Percentiles rank a stretch among this genome's conserved stretches.
Conservation (phyloP, 495 filamentous ascomycete species). For the Pyrenula massariospora region DNA sequence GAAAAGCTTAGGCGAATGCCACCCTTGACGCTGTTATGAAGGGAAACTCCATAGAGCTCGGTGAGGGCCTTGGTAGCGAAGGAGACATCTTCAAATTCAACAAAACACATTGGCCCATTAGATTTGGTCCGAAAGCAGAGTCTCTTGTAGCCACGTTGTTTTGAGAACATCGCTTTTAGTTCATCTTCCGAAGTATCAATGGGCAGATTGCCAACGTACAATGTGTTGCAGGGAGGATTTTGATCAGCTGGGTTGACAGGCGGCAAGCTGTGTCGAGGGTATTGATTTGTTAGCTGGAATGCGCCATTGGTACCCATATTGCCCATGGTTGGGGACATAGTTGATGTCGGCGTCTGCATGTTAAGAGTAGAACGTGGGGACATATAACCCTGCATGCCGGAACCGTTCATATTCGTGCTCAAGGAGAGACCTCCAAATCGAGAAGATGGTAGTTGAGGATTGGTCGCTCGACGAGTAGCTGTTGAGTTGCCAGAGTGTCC, state of each 20-base stretch:
- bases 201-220: conserved; percentile 94
- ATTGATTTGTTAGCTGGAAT: conserved; percentile 46
- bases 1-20: conserved; percentile 97
- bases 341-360: conserved; percentile 40
- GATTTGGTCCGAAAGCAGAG: conserved; percentile 97
- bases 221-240: conserved; percentile 95
- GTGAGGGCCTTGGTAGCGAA: conserved; percentile 89
- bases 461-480: conserved; percentile 55
- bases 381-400: conserved; percentile 39
- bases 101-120: conserved; percentile 98
- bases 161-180: conserved; percentile 86
- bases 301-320: conserved; percentile 27
- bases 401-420: conserved; percentile 48
- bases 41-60: conserved; percentile 76
- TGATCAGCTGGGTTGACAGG: conserved; percentile 93
- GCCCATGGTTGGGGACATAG: conserved; percentile 49
- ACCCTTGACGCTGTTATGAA: conserved; percentile 91
- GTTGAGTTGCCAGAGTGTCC: conserved; percentile 25
- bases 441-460: conserved; percentile 58
- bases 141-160: conserved; percentile 90
- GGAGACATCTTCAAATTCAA: conserved; percentile 92
- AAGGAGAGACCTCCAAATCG: conserved; percentile 63
- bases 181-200: conserved; percentile 94
- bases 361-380: conserved; percentile 33
- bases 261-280: conserved; percentile 62